phyloP scores from a whole-genome alignment of 495 filamentous ascomycete species.

The Xylaria scruposa region DNA sequence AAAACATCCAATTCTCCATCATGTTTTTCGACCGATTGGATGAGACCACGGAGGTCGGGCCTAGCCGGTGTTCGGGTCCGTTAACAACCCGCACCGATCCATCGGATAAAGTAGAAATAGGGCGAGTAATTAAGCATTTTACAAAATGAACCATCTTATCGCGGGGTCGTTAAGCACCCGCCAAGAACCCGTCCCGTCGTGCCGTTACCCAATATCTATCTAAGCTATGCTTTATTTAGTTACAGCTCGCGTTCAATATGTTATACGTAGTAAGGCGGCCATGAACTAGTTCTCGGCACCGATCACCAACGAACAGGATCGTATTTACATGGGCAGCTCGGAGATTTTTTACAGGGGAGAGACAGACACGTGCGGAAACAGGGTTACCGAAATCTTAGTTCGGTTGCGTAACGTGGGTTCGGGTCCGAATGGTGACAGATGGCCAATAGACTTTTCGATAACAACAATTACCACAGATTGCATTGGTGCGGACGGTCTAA shows the following conservation, averaged over 20 bases:
- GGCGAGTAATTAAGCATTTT: neutral
- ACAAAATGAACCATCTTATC: neutral
- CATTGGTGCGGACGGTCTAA: neutral
- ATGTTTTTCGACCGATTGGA: neutral
- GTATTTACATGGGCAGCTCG: neutral
- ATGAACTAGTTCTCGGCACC: neutral
- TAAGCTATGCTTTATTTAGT: neutral
- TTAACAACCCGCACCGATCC: slow-evolving; percentile 21
- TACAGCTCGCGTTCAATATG: neutral
- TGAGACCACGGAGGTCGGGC: neutral
- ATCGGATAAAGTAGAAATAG: neutral
- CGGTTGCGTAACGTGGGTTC: slow-evolving; percentile 6
- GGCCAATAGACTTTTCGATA: slow-evolving; percentile 9
- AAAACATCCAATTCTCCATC: neutral
- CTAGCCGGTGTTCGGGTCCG: slow-evolving; percentile 16
- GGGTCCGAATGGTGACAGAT: slow-evolving; percentile 1
- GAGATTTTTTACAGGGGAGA: neutral
- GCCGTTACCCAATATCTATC: neutral
- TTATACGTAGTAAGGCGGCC: neutral
- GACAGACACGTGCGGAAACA: neutral
- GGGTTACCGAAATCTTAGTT: neutral
- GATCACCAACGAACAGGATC: neutral
- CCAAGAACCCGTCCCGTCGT: slow-evolving; percentile 3
- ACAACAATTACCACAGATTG: neutral
- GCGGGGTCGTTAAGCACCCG: slow-evolving; percentile 14